A percentile compares a stretch with the other conserved stretches of the same genome.
phyloP scores from a whole-genome alignment of 2,329 filamentous ascomycete species.

The Dactylellina haptotyla region DNA sequence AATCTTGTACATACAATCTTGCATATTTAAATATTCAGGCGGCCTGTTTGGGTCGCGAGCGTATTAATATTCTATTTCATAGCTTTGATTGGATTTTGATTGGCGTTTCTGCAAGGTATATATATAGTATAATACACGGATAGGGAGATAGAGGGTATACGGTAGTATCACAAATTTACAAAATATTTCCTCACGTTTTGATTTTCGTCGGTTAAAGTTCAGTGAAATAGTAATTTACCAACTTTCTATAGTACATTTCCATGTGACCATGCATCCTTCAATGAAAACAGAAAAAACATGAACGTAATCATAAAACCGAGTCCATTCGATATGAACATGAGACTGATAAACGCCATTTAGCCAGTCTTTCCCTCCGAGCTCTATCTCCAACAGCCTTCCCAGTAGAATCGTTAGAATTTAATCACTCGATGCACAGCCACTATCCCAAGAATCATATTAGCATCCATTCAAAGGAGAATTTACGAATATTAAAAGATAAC shows the following conservation, averaged over 20 bases:
- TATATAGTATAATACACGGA: too few species aligned
- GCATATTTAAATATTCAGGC: too few species aligned
- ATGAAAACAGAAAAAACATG: background rate
- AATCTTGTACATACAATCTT: too few species aligned
- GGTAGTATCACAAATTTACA: too few species aligned
- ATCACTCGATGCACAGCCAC: conserved; percentile 42
- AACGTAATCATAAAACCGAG: background rate
- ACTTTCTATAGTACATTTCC: conserved; percentile 14
- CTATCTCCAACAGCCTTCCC: background rate
- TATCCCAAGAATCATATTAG: conserved; percentile 26
- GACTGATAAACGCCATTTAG: background rate
- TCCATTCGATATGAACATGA: background rate
- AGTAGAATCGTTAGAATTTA: too few species aligned
- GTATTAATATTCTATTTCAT: background rate
- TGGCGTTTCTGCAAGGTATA: too few species aligned
- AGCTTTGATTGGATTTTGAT: background rate
- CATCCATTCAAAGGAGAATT: background rate
- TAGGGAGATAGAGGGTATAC: too few species aligned
- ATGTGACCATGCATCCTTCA: background rate
- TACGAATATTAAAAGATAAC: background rate
- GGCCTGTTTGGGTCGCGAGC: background rate
- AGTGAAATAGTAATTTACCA: background rate
- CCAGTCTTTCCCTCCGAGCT: background rate
- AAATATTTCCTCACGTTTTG: too few species aligned
- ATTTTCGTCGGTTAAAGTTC: background rate